Percentiles rank a stretch among this genome's conserved stretches.
These are phyloP conservation scores for Saccharomyces pastorianus DNA, from an alignment of 1,139 yeast genomes.

Conservation along the genomic window DNA sequence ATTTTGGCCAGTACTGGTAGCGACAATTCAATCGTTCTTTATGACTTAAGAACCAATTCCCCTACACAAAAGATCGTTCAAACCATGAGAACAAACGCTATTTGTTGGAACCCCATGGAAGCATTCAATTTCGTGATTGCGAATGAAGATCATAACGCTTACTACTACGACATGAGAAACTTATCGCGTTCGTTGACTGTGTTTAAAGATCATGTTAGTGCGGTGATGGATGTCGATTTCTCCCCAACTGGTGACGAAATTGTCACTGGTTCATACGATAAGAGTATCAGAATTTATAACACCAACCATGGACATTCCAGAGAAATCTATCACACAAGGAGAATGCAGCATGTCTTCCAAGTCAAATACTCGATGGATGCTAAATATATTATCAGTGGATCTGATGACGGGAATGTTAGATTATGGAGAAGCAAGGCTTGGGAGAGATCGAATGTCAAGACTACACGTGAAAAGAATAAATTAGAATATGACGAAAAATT, in stretches of 20 bases:
- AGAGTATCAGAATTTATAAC: constrained; percentile 75
- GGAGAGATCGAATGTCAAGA: constrained; percentile 73
- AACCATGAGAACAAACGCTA: constrained; percentile 70
- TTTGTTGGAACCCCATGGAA: constrained; percentile 97
- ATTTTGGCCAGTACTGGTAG: constrained; percentile 86
- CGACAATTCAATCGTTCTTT: constrained; percentile 81
- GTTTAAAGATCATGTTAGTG: constrained; percentile 92
- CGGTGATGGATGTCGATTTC: constrained; percentile 89
- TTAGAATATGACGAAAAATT: constrained; percentile 85
- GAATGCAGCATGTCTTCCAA: constrained; percentile 92
- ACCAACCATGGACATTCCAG: constrained; percentile 82
- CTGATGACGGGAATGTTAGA: constrained; percentile 93
- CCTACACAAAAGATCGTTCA: constrained; percentile 90
- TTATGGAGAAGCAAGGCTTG: constrained; percentile 89
- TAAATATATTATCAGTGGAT: constrained; percentile 77
- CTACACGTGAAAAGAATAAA: constrained; percentile 72
- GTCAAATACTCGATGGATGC: constrained; percentile 83
- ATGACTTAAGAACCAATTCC: constrained; percentile 85
- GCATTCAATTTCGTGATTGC: constrained; percentile 90
- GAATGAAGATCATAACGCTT: constrained; percentile 89
- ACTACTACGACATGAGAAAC: constrained; percentile 94
- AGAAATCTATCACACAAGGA: constrained; percentile 90
- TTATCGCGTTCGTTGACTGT: constrained; percentile 71
- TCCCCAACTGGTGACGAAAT: constrained; percentile 96
- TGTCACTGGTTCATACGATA: constrained; percentile 92